Conservation (phyloP, 2,329 filamentous ascomycete genomes). For the Ustulina deusta region DNA sequence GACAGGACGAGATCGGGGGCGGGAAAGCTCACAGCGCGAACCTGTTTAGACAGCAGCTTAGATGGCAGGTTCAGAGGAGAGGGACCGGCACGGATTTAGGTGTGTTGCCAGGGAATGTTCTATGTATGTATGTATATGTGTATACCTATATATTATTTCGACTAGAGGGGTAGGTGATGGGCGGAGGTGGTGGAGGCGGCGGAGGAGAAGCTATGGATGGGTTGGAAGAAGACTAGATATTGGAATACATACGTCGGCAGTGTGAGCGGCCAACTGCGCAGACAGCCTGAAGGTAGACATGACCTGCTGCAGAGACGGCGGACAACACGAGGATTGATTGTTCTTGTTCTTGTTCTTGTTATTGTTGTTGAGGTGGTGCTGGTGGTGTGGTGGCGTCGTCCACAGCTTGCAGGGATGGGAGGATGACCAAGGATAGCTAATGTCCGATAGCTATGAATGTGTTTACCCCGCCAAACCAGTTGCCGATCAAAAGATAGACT, state of each 20-base stretch:
- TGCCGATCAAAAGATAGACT: too few species aligned
- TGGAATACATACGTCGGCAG: conserved; percentile 81
- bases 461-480: conserved; percentile 27
- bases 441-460: not conserved
- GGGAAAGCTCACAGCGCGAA: conserved; percentile 86
- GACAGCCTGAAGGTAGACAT: conserved; percentile 95
- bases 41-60: conserved; percentile 63
- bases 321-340: not conserved
- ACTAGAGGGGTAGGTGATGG: not conserved
- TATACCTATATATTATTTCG: not conserved
- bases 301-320: conserved; percentile 35
- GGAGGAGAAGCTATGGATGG: conserved; percentile 2
- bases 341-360: too few species aligned
- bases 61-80: conserved; percentile 12
- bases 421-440: not conserved
- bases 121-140: not conserved
- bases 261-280: conserved; percentile 87
- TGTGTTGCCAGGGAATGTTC: not conserved
- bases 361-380: not conserved
- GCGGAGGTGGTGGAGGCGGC: not conserved
- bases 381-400: not conserved
- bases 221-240: not conserved
- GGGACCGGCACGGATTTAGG: not conserved
- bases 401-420: conserved; percentile 1
- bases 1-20: conserved; percentile 79